Percentiles rank a stretch among this genome's conserved stretches.
phyloP scores from a whole-genome alignment of 2,329 filamentous ascomycete genomes.

The Diaporthe sp. region DNA sequence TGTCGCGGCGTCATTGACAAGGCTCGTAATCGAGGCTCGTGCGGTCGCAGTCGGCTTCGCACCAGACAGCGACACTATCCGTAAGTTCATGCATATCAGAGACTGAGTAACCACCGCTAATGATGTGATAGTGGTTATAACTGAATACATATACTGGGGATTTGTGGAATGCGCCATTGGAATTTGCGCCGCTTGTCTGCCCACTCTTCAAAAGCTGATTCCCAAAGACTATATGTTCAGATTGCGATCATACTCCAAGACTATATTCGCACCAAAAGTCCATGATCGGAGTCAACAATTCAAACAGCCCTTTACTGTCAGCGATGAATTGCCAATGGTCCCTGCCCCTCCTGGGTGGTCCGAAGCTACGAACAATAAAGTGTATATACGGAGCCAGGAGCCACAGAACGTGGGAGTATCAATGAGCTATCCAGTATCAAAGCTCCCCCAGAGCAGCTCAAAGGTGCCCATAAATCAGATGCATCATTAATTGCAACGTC shows the following conservation, averaged over 20 bases:
- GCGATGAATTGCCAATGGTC: neutral
- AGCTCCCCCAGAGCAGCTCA: neutral
- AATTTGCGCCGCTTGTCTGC: neutral
- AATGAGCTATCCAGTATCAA: neutral
- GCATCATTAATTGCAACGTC: too few species aligned
- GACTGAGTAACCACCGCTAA: neutral
- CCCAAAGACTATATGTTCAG: neutral
- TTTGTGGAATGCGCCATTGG: neutral
- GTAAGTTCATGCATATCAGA: neutral
- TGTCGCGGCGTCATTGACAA: neutral
- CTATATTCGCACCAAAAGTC: neutral
- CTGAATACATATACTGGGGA: neutral
- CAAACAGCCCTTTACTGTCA: neutral
- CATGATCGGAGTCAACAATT: neutral
- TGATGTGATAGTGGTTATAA: neutral
- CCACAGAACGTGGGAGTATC: neutral
- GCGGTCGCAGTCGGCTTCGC: neutral
- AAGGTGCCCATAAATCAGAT: too few species aligned
- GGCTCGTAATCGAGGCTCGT: neutral
- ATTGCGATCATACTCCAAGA: neutral
- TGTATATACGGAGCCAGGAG: neutral
- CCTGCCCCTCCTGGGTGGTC: neutral
- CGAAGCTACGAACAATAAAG: neutral
- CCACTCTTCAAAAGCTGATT: neutral
- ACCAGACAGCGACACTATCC: neutral